A percentile compares a stretch with the other conserved stretches of the same genome.
These are phyloP conservation scores for Wickerhamomyces bovis DNA, from an alignment of 805 yeast species.

Conservation along the genomic window DNA sequence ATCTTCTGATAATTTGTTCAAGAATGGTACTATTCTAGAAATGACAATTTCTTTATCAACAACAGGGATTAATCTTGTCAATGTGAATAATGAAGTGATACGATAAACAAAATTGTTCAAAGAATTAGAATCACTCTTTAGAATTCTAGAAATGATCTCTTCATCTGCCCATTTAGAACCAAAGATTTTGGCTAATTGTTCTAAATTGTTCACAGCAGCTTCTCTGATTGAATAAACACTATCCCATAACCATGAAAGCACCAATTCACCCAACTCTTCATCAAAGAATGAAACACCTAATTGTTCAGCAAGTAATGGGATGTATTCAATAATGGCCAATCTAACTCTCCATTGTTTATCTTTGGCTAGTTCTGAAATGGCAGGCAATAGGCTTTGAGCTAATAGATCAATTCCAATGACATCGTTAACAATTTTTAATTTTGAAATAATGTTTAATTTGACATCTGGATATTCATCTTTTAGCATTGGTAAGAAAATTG, in stretches of 20 bases:
- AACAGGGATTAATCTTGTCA: slow-evolving; percentile 76
- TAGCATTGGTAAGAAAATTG: slow-evolving; percentile 86
- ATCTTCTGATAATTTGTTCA: slow-evolving; percentile 66
- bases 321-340: slow-evolving; percentile 92
- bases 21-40: slow-evolving; percentile 70
- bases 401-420: slow-evolving; percentile 88
- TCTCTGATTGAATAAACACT: slow-evolving; percentile 93
- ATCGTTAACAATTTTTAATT: slow-evolving; percentile 85
- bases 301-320: slow-evolving; percentile 91
- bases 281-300: slow-evolving; percentile 91
- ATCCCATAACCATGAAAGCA: slow-evolving; percentile 99
- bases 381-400: slow-evolving; percentile 86
- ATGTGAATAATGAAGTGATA: slow-evolving; percentile 82
- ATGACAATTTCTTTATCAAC: slow-evolving; percentile 51
- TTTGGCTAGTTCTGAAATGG: slow-evolving; percentile 91
- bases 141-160: slow-evolving; percentile 73
- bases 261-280: slow-evolving; percentile 81
- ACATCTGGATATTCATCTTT: slow-evolving; percentile 97
- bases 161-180: slow-evolving; percentile 91
- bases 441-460: slow-evolving; percentile 86
- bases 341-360: slow-evolving; percentile 98
- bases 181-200: slow-evolving; percentile 74
- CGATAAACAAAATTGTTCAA: slow-evolving; percentile 78
- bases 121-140: slow-evolving; percentile 36
- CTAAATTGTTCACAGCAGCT: slow-evolving; percentile 86